Evolutionary conservation across 805 yeast genomes (phyloP), one percentile per base, ranked within the genome.

Genomic region (Candida dendrica): DNA sequence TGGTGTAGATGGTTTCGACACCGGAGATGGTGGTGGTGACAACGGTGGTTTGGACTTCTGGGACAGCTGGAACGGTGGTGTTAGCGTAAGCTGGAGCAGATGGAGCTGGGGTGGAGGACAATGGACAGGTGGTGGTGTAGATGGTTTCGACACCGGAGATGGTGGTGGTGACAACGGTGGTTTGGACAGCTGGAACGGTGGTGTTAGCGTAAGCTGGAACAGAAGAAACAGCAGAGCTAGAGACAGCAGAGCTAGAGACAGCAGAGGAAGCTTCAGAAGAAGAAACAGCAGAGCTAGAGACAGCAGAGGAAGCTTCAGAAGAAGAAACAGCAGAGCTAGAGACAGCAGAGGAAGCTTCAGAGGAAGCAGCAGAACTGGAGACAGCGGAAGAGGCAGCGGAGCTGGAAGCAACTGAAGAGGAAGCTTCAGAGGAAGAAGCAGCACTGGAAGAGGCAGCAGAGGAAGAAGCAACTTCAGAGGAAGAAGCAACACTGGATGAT

Each of bases 151-250:
- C n/a, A 27, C 13, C 30, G 13, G n/a, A 27, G 34, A 27, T 49
- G 45, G 39, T 55, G 51, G 45, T 50, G 43, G 52, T 48, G 46
- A 29, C 45, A 37, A 38, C 45, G 18, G 32, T 45, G 13, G 30
- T 27, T 9, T 11, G 13, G 4, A 10, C 30, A 27, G n/a, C n/a
- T 27, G 30, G 30, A 8, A 31, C 51, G 56, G 29, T 54, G 58
- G 16, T 51, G n/a, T 17, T 24, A 27, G 32, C 13, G 24, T 22
- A 22, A 11, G 13, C 30, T 11, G 30, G n/a, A 27, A n/a, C 13
- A 27, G 30, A 11, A 11, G 13, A 9, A 27, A n/a, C 11, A 33
- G 35, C 20, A 17, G 35, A 16, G 24, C 24, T 22, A 8, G 30
- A 27, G 4, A 4, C 30, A 27, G 30, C 30, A 27, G 30, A 27